A percentile compares a stretch with the other conserved stretches of the same genome.
phyloP scores from a whole-genome alignment of 805 yeast genomes.

The Suhomyces kilbournensis region DNA sequence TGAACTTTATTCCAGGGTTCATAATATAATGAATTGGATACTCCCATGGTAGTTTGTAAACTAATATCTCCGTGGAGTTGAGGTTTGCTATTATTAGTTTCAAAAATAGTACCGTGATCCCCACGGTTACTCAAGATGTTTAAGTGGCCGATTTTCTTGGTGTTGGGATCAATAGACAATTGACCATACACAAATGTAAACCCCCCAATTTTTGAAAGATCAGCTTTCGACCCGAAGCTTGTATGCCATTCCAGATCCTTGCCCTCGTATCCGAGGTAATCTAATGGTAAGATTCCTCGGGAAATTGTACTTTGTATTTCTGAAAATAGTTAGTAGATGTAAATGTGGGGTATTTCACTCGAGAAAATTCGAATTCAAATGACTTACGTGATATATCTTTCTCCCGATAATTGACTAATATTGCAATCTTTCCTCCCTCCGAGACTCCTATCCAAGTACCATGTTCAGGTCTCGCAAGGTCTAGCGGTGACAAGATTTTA shows the following conservation, averaged over 20 bases:
- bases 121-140: constrained; percentile 52
- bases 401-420: constrained; percentile 73
- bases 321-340: background rate
- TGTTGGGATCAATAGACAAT: constrained; percentile 22
- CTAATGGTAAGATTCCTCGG: constrained; percentile 51
- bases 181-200: constrained; percentile 60
- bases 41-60: constrained; percentile 44
- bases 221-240: constrained; percentile 14
- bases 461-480: constrained; percentile 65
- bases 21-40: constrained; percentile 65
- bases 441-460: constrained; percentile 93
- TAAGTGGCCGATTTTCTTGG: constrained; percentile 31
- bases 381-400: constrained; percentile 11
- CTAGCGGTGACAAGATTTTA: constrained; percentile 63
- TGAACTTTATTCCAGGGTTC: constrained; percentile 76
- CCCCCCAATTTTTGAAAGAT: constrained; percentile 50
- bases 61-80: constrained; percentile 18
- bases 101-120: constrained; percentile 34
- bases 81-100: constrained; percentile 1
- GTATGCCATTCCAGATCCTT: constrained; percentile 46
- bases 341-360: background rate
- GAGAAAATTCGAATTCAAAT: background rate
- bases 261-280: constrained; percentile 32
- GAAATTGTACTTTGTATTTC: constrained; percentile 28
- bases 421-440: constrained; percentile 58